Base-by-base conservation (phyloP, 1,284 basidiomycete species). In the Boletus chippewaensis region DNA sequence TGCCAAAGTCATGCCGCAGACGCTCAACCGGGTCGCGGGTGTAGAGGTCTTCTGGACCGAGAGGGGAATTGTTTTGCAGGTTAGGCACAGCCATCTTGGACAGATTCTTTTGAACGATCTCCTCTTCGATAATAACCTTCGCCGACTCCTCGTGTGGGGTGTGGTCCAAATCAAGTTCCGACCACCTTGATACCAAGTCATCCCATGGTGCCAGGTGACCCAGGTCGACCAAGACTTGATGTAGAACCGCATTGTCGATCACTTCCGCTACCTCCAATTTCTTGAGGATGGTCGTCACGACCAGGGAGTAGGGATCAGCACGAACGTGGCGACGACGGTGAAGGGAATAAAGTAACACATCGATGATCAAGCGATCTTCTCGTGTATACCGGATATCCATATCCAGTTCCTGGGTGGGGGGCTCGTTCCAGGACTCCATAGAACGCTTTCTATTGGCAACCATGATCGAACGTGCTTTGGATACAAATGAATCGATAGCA, bases 1-100 rank as follows among this genome's bases (percentile, higher is more conserved):
- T 61, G 11, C 88, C 89, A 66, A 93, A 97, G 69, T 98, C 95
- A 61, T 91, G 82, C 5, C 94, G 84, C 2, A 91, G 66, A 20
- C 75, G 69, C 28, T 84, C 84, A 29, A 82, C 70, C 0, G 78
- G 74, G 60, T 91, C 87, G 1, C 62, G 59, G 3, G 70, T 59
- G 54, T 81, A 77, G 24, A 86, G 73, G 56, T 84, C 83, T 53
- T 80, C 74, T 0, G 77, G 77, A 4, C 79, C 79, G 4, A 80
- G 62, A 13, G 73, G 61, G 24, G 59, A 45, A 8, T 50, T 31
- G 16, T 32, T 38, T 26, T 57, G 57, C 24, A 50, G 26, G 16
- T 50, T 50, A 11, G 54, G 36, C 20, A 26, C 15, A 5, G 55
- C 2, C 36, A 46, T 47, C 11, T 44, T 49, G 51, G 60, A 8